Conservation (phyloP, 2,329 filamentous ascomycete genomes). For the Diaporthe australafricana region DNA sequence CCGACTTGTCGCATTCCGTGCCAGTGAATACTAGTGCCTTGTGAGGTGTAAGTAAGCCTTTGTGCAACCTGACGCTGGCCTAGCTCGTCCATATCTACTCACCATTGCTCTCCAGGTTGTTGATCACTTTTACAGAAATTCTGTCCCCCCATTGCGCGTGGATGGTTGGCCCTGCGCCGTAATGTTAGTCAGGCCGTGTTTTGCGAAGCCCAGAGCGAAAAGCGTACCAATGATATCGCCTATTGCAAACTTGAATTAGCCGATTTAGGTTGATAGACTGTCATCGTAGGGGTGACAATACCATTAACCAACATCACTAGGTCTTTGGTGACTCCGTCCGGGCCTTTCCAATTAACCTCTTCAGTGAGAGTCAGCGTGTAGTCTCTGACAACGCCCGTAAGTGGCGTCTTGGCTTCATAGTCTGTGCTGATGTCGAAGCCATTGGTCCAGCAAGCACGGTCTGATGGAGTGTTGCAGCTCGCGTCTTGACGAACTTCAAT, state of each 20-base stretch:
- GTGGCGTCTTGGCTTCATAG: constrained; percentile 42
- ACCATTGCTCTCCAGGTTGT: constrained; percentile 65
- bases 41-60: constrained; percentile 30
- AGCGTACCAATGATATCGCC: constrained; percentile 33
- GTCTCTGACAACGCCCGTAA: constrained; percentile 42
- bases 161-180: constrained; percentile 61
- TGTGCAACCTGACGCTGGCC: no score
- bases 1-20: constrained; percentile 59
- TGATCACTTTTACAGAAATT: constrained; percentile 71
- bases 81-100: constrained; percentile 1
- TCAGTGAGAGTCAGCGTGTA: constrained; percentile 45
- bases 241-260: constrained; percentile 22
- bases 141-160: constrained; percentile 63
- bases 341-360: constrained; percentile 44
- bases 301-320: constrained; percentile 62
- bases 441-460: constrained; percentile 45
- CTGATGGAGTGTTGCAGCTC: constrained; percentile 43
- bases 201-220: not conserved
- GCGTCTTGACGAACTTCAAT: constrained; percentile 26
- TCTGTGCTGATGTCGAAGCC: constrained; percentile 47
- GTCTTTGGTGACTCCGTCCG: constrained; percentile 45
- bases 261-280: constrained; percentile 17
- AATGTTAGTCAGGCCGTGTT: not conserved
- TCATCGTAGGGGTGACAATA: constrained; percentile 47
- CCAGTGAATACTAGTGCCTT: constrained; percentile 60